These are phyloP conservation scores for Anacardium occidentale DNA, from an alignment of 345 rosid genomes.

Conservation along the genomic window DNA sequence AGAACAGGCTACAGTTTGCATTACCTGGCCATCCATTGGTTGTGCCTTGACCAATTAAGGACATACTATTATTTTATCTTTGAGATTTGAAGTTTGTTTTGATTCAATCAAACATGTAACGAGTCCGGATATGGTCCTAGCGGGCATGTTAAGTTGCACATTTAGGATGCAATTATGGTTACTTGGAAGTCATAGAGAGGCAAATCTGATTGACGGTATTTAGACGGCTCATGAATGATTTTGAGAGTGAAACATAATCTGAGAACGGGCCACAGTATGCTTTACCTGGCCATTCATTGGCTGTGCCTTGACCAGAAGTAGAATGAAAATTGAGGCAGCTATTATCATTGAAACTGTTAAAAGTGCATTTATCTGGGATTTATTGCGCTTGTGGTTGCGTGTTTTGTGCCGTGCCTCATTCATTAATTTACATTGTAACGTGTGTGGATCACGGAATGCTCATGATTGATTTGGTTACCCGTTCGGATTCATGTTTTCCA, in stretches of 20 bases:
- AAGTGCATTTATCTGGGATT: no score
- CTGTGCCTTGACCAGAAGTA: not conserved
- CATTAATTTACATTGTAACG: not conserved
- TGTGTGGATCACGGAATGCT: not conserved
- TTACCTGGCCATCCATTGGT: not conserved
- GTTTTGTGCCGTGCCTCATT: no score
- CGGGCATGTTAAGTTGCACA: not conserved
- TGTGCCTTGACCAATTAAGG: not conserved
- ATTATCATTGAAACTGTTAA: no score
- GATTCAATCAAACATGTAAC: not conserved
- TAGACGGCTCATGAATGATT: not conserved
- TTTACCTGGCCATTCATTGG: not conserved
- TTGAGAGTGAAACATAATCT: not conserved
- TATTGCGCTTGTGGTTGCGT: no score
- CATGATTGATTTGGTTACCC: not conserved
- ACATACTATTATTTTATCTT: not conserved
- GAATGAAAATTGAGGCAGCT: no score
- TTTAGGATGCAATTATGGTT: not conserved
- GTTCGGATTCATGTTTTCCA: no score
- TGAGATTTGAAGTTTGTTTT: not conserved
- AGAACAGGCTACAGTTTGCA: not conserved
- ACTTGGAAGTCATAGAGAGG: not conserved
- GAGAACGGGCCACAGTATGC: not conserved
- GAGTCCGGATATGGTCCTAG: not conserved
- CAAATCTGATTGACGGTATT: not conserved